Evolutionary conservation across 805 yeast genomes (phyloP), one percentile per base, ranked within the genome.

Genomic region (Pichia membranifaciens): DNA sequence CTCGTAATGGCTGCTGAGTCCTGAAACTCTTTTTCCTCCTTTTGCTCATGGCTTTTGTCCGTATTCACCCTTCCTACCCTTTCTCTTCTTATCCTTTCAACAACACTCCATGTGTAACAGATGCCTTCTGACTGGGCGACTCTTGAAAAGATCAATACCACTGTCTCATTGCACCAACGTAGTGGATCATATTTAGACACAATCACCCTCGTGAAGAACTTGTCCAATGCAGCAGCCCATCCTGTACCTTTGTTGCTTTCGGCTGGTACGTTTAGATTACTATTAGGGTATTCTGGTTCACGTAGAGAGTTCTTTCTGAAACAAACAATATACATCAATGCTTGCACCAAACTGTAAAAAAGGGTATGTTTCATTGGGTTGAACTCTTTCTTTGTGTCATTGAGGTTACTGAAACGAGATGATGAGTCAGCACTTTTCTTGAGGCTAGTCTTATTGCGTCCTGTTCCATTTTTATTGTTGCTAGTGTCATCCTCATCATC

Each of bases 101-200:
- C 87, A 39, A 93, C 86, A 29, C 95, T 84, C 65, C 86, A 91
- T 65, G 98, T 91, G 67, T 90, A 91, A 44, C 95, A 95, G 17
- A 87, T 85, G 59, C 87, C 88, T 55, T 87, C 87, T 58, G 82
- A 82, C 57, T 91, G 95, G 3, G 98, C 87, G 37, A 93, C 79
- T 54, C 88, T 83, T 12, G 98, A 97, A 71, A 91, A 91, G 73
- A 90, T 91, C 49, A 82, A 74, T 51, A 90, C 96, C 41, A 91
- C 97, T 15, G 95, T 87, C 58, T 87, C 95, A 60, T 90, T 91
- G 66, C 96, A 88, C 70, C 81, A 91, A 62, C 88, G 87, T 57
- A 91, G 74, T 4, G 98, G 98, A 62, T 91, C 93, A 72, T 93
- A 91, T 60, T 85, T 85, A 10, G 96, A 83, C 33, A 89, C 76